Conservation (phyloP, 2,329 filamentous ascomycete genomes). For the Coniochaeta sp. region DNA sequence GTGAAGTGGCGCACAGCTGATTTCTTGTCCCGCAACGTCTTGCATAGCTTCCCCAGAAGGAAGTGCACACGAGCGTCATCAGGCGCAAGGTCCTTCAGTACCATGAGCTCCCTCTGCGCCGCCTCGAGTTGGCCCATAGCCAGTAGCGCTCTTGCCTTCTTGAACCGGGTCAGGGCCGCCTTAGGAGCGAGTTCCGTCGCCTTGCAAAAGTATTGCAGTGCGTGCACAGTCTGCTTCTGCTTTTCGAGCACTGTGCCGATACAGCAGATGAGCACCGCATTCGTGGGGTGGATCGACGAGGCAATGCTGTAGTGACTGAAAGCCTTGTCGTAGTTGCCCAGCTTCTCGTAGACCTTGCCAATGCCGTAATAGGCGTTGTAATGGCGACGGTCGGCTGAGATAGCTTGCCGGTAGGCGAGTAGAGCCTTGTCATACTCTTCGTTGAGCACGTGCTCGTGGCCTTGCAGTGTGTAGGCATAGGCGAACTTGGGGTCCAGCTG, state of each 20-base stretch:
- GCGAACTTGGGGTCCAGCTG: constrained; percentile 86
- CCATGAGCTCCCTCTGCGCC: constrained; percentile 74
- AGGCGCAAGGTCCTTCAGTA: constrained; percentile 85
- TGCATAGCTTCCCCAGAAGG: constrained; percentile 78
- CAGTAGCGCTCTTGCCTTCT: constrained; percentile 83
- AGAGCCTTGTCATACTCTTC: constrained; percentile 97
- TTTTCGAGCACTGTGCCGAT: constrained; percentile 88
- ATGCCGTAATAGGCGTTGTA: constrained; percentile 99
- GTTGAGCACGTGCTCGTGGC: constrained; percentile 90
- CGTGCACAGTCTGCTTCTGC: constrained; percentile 71
- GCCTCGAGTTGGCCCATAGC: constrained; percentile 62
- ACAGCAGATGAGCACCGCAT: constrained; percentile 85
- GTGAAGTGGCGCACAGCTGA: constrained; percentile 91
- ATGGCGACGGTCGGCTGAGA: constrained; percentile 78
- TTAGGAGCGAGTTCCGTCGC: constrained; percentile 77
- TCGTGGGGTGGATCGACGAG: constrained; percentile 84
- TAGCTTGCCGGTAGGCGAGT: constrained; percentile 75
- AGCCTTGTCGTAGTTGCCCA: constrained; percentile 85
- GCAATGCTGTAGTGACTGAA: constrained; percentile 88
- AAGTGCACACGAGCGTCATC: constrained; percentile 97
- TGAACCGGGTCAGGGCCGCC: constrained; percentile 80
- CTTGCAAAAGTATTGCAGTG: constrained; percentile 72
- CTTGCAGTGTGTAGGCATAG: constrained; percentile 92
- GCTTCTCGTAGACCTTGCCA: constrained; percentile 75
- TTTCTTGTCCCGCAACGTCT: constrained; percentile 62